Conservation (phyloP, 345 rosid species). For the Citrus medica region DNA sequence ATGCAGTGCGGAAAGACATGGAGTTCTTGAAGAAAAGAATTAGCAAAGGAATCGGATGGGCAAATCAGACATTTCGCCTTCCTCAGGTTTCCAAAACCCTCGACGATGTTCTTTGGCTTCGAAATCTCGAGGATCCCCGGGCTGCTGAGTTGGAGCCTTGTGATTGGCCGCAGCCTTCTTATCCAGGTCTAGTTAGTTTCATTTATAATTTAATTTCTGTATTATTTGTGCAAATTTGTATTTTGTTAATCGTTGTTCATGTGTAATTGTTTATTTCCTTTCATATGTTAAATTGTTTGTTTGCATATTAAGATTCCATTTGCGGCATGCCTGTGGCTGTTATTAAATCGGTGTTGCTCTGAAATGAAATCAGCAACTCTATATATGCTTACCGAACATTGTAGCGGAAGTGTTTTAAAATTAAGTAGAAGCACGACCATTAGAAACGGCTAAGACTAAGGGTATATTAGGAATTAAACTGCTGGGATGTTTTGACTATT, state of each 20-base stretch:
- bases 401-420: not conserved
- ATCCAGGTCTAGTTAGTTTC: slow-evolving; percentile 49
- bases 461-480: not conserved
- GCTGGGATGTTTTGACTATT: not conserved
- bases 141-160: slow-evolving; percentile 34
- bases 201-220: not conserved
- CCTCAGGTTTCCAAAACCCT: slow-evolving; percentile 55
- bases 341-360: not conserved
- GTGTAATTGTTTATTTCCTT: not conserved
- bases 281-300: not conserved
- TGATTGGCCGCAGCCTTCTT: slow-evolving; percentile 69
- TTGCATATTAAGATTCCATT: not conserved
- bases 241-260: not conserved
- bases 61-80: slow-evolving; percentile 54
- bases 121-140: slow-evolving; percentile 60
- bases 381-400: not conserved
- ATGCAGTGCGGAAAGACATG: slow-evolving; percentile 59
- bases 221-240: not conserved
- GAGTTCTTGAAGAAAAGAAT: slow-evolving; percentile 53
- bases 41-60: slow-evolving; percentile 67
- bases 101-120: slow-evolving; percentile 74
- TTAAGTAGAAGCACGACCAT: not conserved
- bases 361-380: not conserved
- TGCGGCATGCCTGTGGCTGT: not conserved
- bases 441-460: not conserved